Percentiles rank a stretch among this genome's conserved stretches.
phyloP scores from a whole-genome alignment of 2,329 filamentous ascomycete genomes.

The Ascochyta clinopodiicola region DNA sequence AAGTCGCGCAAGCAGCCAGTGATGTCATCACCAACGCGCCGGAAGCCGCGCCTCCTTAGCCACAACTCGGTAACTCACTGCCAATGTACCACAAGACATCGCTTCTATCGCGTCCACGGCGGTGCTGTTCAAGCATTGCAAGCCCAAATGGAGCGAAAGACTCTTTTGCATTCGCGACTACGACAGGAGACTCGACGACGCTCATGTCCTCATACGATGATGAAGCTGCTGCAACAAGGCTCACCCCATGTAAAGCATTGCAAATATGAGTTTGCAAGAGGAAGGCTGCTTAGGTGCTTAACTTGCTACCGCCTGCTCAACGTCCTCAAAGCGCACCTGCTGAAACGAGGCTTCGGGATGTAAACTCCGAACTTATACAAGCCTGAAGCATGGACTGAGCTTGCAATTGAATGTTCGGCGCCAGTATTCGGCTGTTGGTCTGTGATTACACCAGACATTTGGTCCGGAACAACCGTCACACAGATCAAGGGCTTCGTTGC shows the following conservation, averaged over 20 bases:
- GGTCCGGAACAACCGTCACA: neutral
- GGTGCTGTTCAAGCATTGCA: neutral
- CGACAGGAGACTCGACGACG: neutral
- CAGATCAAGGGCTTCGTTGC: neutral
- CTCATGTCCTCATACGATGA: neutral
- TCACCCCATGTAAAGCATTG: neutral
- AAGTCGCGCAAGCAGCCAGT: constrained; percentile 21
- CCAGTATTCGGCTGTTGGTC: neutral
- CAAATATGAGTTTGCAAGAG: neutral
- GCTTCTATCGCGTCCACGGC: neutral
- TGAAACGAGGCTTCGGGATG: neutral
- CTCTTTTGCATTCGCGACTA: neutral
- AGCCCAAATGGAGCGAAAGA: neutral
- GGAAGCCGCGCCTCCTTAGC: constrained; percentile 26
- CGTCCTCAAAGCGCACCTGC: neutral
- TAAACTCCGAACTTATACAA: neutral
- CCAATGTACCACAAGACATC: neutral
- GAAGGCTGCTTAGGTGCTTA: neutral
- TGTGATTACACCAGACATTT: neutral
- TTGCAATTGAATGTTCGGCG: neutral
- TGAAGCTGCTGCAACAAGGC: neutral
- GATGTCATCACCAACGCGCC: constrained; percentile 28
- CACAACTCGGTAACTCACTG: constrained; percentile 2
- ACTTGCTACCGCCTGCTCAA: neutral
- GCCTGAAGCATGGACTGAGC: neutral